Evolutionary conservation across 148 eudicot species (phyloP).

Genomic region (Beta vulgaris): DNA sequence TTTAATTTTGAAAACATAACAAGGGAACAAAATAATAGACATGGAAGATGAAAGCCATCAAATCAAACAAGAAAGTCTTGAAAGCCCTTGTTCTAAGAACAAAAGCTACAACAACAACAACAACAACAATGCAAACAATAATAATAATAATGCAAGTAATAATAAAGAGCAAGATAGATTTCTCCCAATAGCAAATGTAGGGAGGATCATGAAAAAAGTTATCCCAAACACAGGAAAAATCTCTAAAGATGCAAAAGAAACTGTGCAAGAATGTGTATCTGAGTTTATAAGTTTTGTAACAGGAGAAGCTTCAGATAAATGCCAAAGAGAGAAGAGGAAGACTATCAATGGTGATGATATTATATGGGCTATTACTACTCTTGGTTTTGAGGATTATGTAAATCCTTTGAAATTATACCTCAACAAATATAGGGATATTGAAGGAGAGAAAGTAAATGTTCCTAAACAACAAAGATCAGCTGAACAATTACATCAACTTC

Average conservation of each 20-base stretch:
- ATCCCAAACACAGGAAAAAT: slow-evolving; percentile 57
- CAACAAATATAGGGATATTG: slow-evolving; percentile 51
- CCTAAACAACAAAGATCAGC: slow-evolving; percentile 45
- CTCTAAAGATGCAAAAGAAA: slow-evolving; percentile 78
- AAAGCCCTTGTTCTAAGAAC: slow-evolving; percentile 36
- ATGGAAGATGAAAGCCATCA: slow-evolving; percentile 47
- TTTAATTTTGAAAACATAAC: neutral
- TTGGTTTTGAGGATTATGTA: slow-evolving; percentile 73
- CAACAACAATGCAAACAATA: slow-evolving; percentile 20
- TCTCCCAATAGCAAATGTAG: slow-evolving; percentile 73
- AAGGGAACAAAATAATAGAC: slow-evolving; percentile 2
- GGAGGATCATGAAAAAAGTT: slow-evolving; percentile 73
- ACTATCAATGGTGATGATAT: slow-evolving; percentile 75
- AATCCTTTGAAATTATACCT: slow-evolving; percentile 57
- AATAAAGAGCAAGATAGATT: slow-evolving; percentile 60
- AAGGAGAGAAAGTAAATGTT: slow-evolving; percentile 58
- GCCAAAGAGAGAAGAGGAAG: slow-evolving; percentile 75
- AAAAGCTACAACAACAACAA: slow-evolving; percentile 25
- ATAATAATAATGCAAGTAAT: neutral
- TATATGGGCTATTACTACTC: slow-evolving; percentile 64
- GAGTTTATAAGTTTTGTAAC: slow-evolving; percentile 80
- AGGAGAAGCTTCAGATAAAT: slow-evolving; percentile 72
- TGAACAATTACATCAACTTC: slow-evolving; percentile 18
- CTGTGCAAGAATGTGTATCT: slow-evolving; percentile 73
- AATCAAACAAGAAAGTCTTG: slow-evolving; percentile 36